Base-by-base conservation (phyloP, 2,329 filamentous ascomycete genomes). In the Alternaria sp. region DNA sequence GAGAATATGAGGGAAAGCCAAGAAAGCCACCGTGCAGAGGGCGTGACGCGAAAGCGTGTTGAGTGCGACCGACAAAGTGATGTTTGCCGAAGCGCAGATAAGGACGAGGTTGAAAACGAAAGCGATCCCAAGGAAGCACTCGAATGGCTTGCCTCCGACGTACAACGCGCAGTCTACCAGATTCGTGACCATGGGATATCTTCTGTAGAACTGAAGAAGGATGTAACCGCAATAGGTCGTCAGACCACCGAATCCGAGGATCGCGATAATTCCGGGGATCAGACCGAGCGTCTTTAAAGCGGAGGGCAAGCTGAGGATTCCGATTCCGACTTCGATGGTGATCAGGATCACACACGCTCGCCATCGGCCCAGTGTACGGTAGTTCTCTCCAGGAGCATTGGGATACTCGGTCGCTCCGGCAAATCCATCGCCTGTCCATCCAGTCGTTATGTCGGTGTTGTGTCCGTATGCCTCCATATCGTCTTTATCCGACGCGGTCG, bases 1-100 rank as follows among this genome's bases (percentile, higher is more conserved):
- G 7, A 91, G 70, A n/a, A 85, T 74, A 64, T 89, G 76, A 0
- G 88, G 89, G 3, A 90, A 82, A 15, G 89, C 81, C 12, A 86
- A 87, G 80, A 88, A 91, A 2, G 88, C 83, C 58, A 91, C 87
- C 6, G 88, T 89, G 77, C 89, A 91, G 1, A 87, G 85, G 1
- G 85, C 86, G 63, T 90, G 85, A 3, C 86, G 76, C 10, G 88
- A 88, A 44, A 92, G 81, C 56, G 85, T 87, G 70, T 88, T 88
- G 74, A 91, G 86, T 70, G 89, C 89, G 69, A 91, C 89, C 46
- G 85, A 72, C 66, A 75, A 67, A 9, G 73, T 75, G 36, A 75
- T 74, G 43, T 75, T 75, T 11, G 70, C 73, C 17, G 69, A 72
- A 30, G 72, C 67, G 54, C 73, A 75, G 21, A 75, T 74, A n/a